Evolutionary conservation across 768 basidiomycete species (phyloP).

Genomic region (Leucosporidium scottii): DNA sequence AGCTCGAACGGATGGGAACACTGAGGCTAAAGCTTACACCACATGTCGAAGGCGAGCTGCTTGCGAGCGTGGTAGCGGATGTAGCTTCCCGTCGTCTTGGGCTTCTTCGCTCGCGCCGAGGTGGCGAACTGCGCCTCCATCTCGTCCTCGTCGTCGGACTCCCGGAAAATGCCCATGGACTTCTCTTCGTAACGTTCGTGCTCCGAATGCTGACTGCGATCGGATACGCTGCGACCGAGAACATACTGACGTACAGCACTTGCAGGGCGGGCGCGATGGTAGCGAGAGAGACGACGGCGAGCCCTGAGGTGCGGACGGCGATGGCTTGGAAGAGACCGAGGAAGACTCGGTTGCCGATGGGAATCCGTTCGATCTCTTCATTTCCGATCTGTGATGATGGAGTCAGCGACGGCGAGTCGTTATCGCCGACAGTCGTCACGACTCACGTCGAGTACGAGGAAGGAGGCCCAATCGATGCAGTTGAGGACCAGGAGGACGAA

Average conservation of each 20-base stretch:
- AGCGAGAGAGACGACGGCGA: conserved; percentile 61
- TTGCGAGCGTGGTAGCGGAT: conserved; percentile 57
- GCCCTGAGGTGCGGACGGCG: conserved; percentile 76
- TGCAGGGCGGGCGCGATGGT: conserved; percentile 79
- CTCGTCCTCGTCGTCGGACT: conserved; percentile 10
- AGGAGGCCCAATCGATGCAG: conserved; percentile 73
- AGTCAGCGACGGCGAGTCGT: too few species aligned
- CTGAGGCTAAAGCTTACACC: too few species aligned
- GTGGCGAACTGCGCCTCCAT: neutral
- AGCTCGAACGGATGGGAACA: too few species aligned
- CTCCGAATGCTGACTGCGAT: conserved; percentile 63
- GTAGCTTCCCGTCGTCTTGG: conserved; percentile 10
- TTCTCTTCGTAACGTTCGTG: conserved; percentile 71
- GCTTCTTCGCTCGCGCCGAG: neutral
- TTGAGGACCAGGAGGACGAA: conserved; percentile 23
- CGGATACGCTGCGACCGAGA: conserved; percentile 44
- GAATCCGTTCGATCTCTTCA: conserved; percentile 55
- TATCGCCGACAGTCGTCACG: too few species aligned
- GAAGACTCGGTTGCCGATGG: conserved; percentile 57
- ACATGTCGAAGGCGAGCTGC: conserved; percentile 93
- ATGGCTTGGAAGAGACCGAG: conserved; percentile 69
- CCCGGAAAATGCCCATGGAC: conserved; percentile 64
- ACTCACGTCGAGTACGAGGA: conserved; percentile 70
- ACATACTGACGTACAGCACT: conserved; percentile 60
- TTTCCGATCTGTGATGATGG: conserved; percentile 55